These are phyloP conservation scores for Gremmenia infestans DNA, from an alignment of 2,329 filamentous ascomycete genomes.

Conservation along the genomic window DNA sequence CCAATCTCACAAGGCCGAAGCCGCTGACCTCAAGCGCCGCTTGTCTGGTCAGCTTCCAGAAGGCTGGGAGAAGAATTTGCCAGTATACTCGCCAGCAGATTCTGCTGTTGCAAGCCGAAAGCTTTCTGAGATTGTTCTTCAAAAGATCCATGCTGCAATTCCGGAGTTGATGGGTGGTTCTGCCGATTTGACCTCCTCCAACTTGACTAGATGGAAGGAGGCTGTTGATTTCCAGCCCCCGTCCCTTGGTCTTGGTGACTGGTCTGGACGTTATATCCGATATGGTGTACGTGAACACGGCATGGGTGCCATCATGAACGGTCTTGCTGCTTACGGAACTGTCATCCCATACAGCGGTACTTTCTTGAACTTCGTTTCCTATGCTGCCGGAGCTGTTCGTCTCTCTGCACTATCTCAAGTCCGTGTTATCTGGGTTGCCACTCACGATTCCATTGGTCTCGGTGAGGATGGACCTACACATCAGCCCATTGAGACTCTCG, in stretches of 20 bases:
- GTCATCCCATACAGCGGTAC: constrained; percentile 91
- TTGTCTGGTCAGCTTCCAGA: constrained; percentile 79
- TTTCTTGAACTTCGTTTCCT: constrained; percentile 99
- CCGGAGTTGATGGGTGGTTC: constrained; percentile 95
- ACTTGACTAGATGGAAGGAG: constrained; percentile 97
- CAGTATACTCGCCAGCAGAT: constrained; percentile 84
- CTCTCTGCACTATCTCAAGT: constrained; percentile 87
- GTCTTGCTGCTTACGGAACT: constrained; percentile 90
- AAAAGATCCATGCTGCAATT: constrained; percentile 75
- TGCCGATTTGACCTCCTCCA: constrained; percentile 95
- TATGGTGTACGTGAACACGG: constrained; percentile 90
- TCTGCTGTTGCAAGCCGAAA: constrained; percentile 86
- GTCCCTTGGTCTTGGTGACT: constrained; percentile 78
- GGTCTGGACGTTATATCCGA: constrained; percentile 84
- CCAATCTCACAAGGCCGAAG: constrained; percentile 70
- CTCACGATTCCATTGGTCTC: constrained; percentile 98
- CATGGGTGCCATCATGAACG: constrained; percentile 93
- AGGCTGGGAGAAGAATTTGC: constrained; percentile 92
- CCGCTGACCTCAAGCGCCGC: constrained; percentile 76
- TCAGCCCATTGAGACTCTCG: constrained; percentile 97
- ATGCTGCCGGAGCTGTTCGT: constrained; percentile 91
- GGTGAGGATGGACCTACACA: constrained; percentile 98
- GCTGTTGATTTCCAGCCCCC: constrained; percentile 97
- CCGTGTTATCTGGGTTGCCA: constrained; percentile 91
- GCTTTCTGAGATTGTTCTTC: constrained; percentile 88